Evolutionary conservation across 805 yeast genomes (phyloP).

Genomic region (Nakazawaea peltata): DNA sequence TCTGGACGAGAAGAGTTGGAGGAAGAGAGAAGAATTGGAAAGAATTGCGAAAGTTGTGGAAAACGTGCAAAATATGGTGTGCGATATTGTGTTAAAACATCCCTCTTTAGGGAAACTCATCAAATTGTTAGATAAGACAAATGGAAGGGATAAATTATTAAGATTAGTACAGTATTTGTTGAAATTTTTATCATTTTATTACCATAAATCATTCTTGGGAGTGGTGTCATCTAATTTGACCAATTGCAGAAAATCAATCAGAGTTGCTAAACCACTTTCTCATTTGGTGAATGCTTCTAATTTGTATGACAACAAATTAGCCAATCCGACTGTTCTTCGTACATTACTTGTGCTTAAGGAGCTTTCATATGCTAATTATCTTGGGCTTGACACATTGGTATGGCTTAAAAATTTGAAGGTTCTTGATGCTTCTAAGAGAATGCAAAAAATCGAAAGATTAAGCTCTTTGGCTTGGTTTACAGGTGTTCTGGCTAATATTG

Average conservation of each 20-base stretch:
- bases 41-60: too few relatives aligned
- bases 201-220: constrained; percentile 26
- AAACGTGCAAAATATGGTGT: too few relatives aligned
- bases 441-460: constrained; percentile 42
- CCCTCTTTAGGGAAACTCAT: constrained; percentile 59
- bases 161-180: constrained; percentile 77
- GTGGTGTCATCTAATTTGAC: constrained; percentile 38
- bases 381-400: constrained; percentile 54
- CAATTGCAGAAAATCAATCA: constrained; percentile 71
- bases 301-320: constrained; percentile 61
- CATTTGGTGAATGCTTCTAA: constrained; percentile 64
- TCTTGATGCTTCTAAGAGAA: constrained; percentile 33
- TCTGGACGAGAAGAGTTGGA: neutral
- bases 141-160: constrained; percentile 75
- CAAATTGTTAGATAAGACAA: constrained; percentile 55
- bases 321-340: constrained; percentile 48
- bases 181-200: constrained; percentile 60
- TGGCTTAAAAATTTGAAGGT: constrained; percentile 55
- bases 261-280: constrained; percentile 74
- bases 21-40: neutral
- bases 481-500: constrained; percentile 56
- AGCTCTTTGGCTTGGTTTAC: constrained; percentile 72
- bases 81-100: constrained; percentile 63
- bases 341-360: constrained; percentile 46
- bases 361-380: constrained; percentile 54